Base-by-base conservation (phyloP, 1,284 basidiomycete species). In the Ustilago sp. region DNA sequence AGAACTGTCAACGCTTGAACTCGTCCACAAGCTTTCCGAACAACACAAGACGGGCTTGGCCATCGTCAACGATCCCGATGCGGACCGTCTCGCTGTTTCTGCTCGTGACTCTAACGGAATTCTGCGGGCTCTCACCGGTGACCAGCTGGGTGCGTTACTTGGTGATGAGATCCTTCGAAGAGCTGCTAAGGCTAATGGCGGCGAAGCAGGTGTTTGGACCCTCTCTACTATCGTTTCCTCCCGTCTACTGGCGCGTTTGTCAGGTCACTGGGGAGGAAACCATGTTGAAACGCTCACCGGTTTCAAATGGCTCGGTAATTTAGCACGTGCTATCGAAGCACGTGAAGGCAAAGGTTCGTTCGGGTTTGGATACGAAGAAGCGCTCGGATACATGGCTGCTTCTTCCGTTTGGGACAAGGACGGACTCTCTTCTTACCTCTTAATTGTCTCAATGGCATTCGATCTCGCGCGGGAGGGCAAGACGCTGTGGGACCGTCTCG, bases 281-380 rank as follows among this genome's bases (percentile, higher is more conserved):
- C 79, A 82, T 19, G 67, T 73, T 34, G 81, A 83, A 65, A 82
- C 80, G 31, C 63, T 82, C 7, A 83, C 81, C 1, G 81, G 81
- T 2, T 83, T 83, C 81, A 83, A 83, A 66, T 83, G 81, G 81
- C 80, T 83, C 50, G 81, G 81, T 9, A 70, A 77, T 32, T 78
- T 79, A 0, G 81, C 81, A 11, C 65, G 67, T 15, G 64, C 62
- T 12, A 73, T 80, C 23, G 66, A 78, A 31, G 70, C 62, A 1
- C 55, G 72, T 1, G 59, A 78, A 43, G 80, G 80, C 36, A 51
- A 63, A 4, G 70, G 77, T 4, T 62, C 73, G 11, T 83, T 83
- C 57, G 70, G 68, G 2, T 82, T 82, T 35, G 81, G 78, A 6
- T 83, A 83, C 71, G 81, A 83, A 43, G 81, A 83, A 41, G 81